phyloP scores from a whole-genome alignment of 768 basidiomycete genomes.

The Psilocybe azurescens region DNA sequence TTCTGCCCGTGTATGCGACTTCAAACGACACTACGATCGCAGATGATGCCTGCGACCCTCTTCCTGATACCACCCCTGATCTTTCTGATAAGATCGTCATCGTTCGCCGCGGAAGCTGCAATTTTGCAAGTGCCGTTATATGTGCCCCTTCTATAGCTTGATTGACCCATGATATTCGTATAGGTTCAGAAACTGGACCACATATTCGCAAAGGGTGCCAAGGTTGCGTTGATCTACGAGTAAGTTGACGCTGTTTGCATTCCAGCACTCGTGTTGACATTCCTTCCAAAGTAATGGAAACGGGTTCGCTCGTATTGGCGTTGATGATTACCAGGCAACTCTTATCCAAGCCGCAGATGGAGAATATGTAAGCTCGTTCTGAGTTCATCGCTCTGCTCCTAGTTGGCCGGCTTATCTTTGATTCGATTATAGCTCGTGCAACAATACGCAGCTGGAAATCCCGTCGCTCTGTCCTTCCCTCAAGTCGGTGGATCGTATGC shows the following conservation, averaged over 20 bases:
- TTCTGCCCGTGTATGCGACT: slow-evolving; percentile 61
- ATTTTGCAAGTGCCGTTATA: slow-evolving; percentile 43
- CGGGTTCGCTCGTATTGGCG: slow-evolving; percentile 46
- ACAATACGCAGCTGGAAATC: slow-evolving; percentile 49
- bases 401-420: not conserved
- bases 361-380: slow-evolving; percentile 47
- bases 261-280: not conserved
- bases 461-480: slow-evolving; percentile 52
- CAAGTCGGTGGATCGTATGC: slow-evolving; percentile 47
- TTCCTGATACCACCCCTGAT: slow-evolving; percentile 58
- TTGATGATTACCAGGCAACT: slow-evolving; percentile 51
- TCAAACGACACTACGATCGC: slow-evolving; percentile 56
- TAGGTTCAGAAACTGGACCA: slow-evolving; percentile 58
- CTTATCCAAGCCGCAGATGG: slow-evolving; percentile 63
- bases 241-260: slow-evolving; percentile 30
- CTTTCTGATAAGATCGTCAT: slow-evolving; percentile 58
- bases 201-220: slow-evolving; percentile 56
- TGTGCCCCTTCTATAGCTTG: not conserved
- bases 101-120: slow-evolving; percentile 63
- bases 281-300: slow-evolving; percentile 46
- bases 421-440: slow-evolving; percentile 46
- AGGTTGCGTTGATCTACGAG: slow-evolving; percentile 59
- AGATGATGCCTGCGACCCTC: slow-evolving; percentile 63
- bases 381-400: not conserved
- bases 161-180: not conserved